Percentiles rank a stretch among this genome's conserved stretches.
These are phyloP conservation scores for Glycine latifolia DNA, from an alignment of 306 rosid species.

Conservation along the genomic window DNA sequence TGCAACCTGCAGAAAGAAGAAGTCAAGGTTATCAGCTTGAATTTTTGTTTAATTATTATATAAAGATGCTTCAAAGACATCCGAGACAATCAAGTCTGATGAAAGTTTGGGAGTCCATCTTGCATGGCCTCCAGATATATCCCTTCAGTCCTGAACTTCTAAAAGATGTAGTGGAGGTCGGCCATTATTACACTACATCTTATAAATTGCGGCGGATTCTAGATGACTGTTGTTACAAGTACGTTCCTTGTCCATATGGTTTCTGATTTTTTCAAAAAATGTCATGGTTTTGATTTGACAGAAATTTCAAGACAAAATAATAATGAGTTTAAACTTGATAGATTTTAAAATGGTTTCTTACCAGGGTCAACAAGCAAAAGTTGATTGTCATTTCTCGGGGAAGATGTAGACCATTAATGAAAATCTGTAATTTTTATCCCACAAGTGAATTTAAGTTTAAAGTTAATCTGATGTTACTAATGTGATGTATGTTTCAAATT, in stretches of 20 bases:
- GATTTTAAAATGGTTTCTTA: conserved; percentile 6
- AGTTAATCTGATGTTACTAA: conserved; percentile 15
- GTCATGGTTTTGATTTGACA: neutral
- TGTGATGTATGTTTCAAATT: conserved; percentile 4
- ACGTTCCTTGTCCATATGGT: conserved; percentile 46
- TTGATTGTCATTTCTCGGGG: conserved; percentile 19
- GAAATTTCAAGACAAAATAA: conserved; percentile 3
- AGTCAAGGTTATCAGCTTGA: conserved; percentile 83
- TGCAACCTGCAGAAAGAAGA: conserved; percentile 76
- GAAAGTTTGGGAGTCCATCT: conserved; percentile 79
- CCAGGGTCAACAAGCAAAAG: neutral
- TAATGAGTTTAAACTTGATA: conserved; percentile 2
- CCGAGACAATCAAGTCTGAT: conserved; percentile 58
- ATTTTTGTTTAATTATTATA: conserved; percentile 74
- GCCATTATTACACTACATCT: conserved; percentile 75
- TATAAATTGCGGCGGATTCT: conserved; percentile 80
- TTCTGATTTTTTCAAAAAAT: neutral
- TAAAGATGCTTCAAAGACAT: conserved; percentile 80
- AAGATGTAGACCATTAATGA: neutral
- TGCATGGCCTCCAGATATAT: conserved; percentile 82
- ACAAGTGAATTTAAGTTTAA: neutral
- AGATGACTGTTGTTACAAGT: conserved; percentile 82
- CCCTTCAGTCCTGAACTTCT: conserved; percentile 84
- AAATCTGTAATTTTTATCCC: neutral
- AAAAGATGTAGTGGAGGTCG: conserved; percentile 68